Evolutionary conservation across 495 filamentous ascomycete genomes (phyloP).

Genomic region (Neurospora tetraspora): DNA sequence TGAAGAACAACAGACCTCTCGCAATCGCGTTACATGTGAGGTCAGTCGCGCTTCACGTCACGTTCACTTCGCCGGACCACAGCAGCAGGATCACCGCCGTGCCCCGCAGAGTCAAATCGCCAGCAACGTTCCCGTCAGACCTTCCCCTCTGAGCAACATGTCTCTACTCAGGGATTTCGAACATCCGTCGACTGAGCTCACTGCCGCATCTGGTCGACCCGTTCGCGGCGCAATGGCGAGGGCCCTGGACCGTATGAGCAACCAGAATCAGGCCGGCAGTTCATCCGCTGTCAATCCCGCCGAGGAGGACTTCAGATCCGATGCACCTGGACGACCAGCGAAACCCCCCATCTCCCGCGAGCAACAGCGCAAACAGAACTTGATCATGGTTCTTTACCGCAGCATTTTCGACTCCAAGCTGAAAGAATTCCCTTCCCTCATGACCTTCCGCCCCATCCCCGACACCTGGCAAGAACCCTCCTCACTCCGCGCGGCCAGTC

Average conservation of each 20-base stretch:
- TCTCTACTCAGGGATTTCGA: not conserved
- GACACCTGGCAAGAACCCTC: not conserved
- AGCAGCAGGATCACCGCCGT: not conserved
- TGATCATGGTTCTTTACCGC: not conserved
- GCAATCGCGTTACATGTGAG: not conserved
- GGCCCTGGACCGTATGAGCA: not conserved
- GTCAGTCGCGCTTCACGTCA: not conserved
- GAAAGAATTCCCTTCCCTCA: not conserved
- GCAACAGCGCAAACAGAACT: not conserved
- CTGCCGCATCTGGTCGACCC: not conserved
- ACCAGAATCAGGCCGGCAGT: not conserved
- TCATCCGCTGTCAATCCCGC: not conserved
- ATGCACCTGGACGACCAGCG: not conserved
- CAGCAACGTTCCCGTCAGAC: not conserved
- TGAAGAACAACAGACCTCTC: not conserved
- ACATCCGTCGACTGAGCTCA: not conserved
- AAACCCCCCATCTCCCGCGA: not conserved
- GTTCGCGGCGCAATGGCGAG: not conserved
- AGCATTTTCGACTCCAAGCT: not conserved
- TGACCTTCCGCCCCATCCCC: not conserved
- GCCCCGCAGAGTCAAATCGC: not conserved
- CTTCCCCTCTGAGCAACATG: not conserved
- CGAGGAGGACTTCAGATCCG: not conserved
- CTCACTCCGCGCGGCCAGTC: not conserved
- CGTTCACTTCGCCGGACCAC: not conserved